Evolutionary conservation across 177 flowering plant genomes (phyloP), one percentile per base, ranked within the genome.

Genomic region (Vitis hybrid): DNA sequence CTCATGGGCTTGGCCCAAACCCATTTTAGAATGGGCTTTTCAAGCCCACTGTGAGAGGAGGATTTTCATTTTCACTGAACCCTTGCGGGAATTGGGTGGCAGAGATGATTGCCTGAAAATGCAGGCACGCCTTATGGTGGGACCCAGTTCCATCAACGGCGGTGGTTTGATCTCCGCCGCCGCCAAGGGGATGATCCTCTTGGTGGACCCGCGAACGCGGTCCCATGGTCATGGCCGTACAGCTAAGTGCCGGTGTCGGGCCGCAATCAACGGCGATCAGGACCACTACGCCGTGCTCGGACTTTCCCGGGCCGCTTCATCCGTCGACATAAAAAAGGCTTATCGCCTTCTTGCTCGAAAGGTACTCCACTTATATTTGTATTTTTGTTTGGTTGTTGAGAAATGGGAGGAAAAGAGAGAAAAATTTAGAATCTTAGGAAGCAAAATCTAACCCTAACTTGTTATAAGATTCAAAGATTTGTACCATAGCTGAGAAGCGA

Each of bases 331-430:
- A 70, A 91, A 89, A 73, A 80, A 68, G 70, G 93, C 94, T 75
- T 93, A 85, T 78, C 97, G 98, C 56, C 87, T 85, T 57, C 94
- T 91, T 60, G 98, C 98, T 67, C 86, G 83, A 19, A 88, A 91
- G 98, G 98, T 92, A 13, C 11, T n/a, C 9, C n/a, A n/a, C 49
- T 62, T 9, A 21, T 12, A n/a, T 66, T 10, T 21, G 10, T 11
- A 9, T 15, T 33, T 8, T 31, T 39, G 52, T 48, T 48, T 63
- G 53, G 65, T 48, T 45, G 6, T 51, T 13, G 67, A 64, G 31
- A 50, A 64, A 51, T 48, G 2, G 56, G 5, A 13, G 51, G 21
- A 39, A 62, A 62, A 14, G 8, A 31, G 14, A 15, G 16, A 8
- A 22, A 57, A 57, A 10, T 29, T 29, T 29, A 29, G 31, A 57